These are phyloP conservation scores for Trapa bicornis DNA, from an alignment of 345 rosid species.

Conservation along the genomic window DNA sequence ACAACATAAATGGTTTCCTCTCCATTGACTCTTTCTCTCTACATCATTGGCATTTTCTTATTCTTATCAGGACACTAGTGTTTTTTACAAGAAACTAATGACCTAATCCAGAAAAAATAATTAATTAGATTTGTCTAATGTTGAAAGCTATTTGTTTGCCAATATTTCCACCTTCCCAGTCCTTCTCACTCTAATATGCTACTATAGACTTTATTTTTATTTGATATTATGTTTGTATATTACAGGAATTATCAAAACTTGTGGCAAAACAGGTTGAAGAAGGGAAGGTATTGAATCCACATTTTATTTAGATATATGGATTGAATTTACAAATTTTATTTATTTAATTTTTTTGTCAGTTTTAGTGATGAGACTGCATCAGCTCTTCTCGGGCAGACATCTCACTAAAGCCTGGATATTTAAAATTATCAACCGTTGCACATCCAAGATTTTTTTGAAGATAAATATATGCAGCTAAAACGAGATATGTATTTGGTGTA, in stretches of 20 bases:
- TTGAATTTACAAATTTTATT: neutral
- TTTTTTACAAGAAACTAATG: neutral
- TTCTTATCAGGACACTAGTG: neutral
- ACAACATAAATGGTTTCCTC: neutral
- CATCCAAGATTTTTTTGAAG: neutral
- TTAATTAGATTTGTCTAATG: neutral
- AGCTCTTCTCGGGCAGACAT: neutral
- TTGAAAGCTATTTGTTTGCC: neutral
- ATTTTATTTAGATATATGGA: neutral
- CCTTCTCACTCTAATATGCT: constrained; percentile 3
- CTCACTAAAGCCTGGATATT: neutral
- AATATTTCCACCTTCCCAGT: neutral
- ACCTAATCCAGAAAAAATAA: neutral
- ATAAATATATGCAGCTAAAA: neutral
- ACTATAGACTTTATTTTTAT: neutral
- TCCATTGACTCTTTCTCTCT: neutral
- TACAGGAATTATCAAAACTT: constrained; percentile 72
- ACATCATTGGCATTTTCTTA: neutral
- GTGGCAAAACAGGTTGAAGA: constrained; percentile 92
- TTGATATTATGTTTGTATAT: constrained; percentile 1
- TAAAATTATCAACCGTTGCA: neutral
- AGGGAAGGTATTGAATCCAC: constrained; percentile 51
- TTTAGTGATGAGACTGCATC: neutral
- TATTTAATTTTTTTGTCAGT: neutral
- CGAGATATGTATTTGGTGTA: neutral